Evolutionary conservation across 2,329 filamentous ascomycete species (phyloP).

Genomic region (Trichoderma polysporum): DNA sequence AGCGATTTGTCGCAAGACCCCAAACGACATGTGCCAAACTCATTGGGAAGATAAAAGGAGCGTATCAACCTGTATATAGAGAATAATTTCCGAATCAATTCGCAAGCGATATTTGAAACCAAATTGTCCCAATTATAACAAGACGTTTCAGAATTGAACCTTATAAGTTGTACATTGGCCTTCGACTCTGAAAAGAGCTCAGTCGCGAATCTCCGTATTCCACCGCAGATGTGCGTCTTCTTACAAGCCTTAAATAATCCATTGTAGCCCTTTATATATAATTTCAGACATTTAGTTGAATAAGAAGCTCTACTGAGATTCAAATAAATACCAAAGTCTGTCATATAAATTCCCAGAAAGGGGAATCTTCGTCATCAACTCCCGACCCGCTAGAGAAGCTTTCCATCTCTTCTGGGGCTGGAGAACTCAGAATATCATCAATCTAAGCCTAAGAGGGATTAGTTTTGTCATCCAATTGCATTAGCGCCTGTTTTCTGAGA

Average conservation of each 20-base stretch:
- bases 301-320: neutral
- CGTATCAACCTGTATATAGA: neutral
- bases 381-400: neutral
- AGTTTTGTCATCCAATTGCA: conserved; percentile 12
- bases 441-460: neutral
- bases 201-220: neutral
- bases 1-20: conserved; percentile 6
- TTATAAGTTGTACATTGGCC: too few relatives aligned
- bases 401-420: neutral
- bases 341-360: neutral
- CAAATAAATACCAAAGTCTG: neutral
- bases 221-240: neutral
- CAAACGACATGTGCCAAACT: neutral
- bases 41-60: neutral
- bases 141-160: too few relatives aligned
- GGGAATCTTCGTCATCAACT: neutral
- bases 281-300: neutral
- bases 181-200: too few relatives aligned
- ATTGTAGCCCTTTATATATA: neutral
- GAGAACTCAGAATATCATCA: neutral
- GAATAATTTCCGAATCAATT: too few relatives aligned
- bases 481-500: neutral
- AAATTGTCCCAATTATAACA: too few relatives aligned
- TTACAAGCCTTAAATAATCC: neutral
- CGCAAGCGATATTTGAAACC: too few relatives aligned